Percentiles rank a stretch among this genome's conserved stretches.
These are phyloP conservation scores for Panicum hallii DNA, from an alignment of 202 grass and related monocot species.

Conservation along the genomic window DNA sequence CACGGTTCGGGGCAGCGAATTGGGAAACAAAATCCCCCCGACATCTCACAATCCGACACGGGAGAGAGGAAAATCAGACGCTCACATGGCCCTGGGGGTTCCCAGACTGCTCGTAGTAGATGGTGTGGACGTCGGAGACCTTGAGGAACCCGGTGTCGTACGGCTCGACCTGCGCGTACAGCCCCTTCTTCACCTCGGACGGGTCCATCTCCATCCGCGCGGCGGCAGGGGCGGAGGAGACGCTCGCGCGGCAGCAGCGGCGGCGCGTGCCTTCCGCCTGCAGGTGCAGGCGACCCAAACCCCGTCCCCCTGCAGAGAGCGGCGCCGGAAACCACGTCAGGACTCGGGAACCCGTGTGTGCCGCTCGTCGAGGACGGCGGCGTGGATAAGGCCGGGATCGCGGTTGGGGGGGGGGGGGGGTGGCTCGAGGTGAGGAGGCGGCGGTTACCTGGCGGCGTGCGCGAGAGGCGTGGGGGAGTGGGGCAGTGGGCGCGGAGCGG, in stretches of 20 bases:
- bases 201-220: slow-evolving; percentile 47
- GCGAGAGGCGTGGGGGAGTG: slow-evolving; percentile 31
- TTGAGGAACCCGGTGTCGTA: slow-evolving; percentile 70
- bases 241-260: not conserved
- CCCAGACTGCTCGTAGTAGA: slow-evolving; percentile 96
- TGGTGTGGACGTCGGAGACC: slow-evolving; percentile 80
- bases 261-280: not conserved
- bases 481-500: not conserved
- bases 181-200: slow-evolving; percentile 41
- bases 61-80: not conserved
- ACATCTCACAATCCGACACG: not conserved
- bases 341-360: not conserved
- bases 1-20: not conserved
- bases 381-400: slow-evolving; percentile 16
- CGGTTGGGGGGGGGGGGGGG: not conserved
- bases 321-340: not conserved
- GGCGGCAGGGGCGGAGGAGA: not conserved
- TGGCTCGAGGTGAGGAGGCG: not conserved
- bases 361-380: not conserved
- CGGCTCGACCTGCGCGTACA: slow-evolving; percentile 77
- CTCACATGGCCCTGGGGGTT: slow-evolving; percentile 86
- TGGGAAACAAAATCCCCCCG: not conserved
- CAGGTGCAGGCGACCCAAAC: not conserved
- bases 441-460: slow-evolving; percentile 36
- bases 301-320: slow-evolving; percentile 11